phyloP scores from a whole-genome alignment of 768 basidiomycete genomes.

The Leucocoprinus sp. region DNA sequence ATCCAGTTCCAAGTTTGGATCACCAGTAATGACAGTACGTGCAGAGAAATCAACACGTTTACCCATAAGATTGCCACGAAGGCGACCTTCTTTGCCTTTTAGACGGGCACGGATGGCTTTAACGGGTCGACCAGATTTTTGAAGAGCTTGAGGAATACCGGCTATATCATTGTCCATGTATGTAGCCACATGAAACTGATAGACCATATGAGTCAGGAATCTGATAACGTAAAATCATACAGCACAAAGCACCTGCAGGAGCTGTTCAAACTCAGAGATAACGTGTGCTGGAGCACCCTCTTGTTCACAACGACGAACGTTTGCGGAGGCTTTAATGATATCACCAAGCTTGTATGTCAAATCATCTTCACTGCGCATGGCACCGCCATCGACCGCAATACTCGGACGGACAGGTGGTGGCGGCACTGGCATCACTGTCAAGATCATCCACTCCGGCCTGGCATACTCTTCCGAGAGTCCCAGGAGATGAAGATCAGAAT shows the following conservation, averaged over 20 bases:
- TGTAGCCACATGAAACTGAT: conserved; percentile 96
- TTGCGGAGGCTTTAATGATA: conserved; percentile 91
- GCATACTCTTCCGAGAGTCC: conserved; percentile 95
- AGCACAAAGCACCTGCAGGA: conserved; percentile 69
- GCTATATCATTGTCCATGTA: conserved; percentile 99
- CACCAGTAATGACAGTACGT: conserved; percentile 97
- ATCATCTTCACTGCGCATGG: conserved; percentile 96
- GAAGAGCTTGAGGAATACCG: conserved; percentile 93
- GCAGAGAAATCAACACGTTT: conserved; percentile 99
- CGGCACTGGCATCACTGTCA: conserved; percentile 95
- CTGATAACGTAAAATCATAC: conserved; percentile 1
- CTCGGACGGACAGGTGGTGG: conserved; percentile 97
- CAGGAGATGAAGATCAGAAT: conserved; percentile 78
- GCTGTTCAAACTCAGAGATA: conserved; percentile 90
- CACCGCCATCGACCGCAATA: conserved; percentile 94
- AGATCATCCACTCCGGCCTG: conserved; percentile 98
- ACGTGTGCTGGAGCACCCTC: conserved; percentile 97
- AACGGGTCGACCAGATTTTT: conserved; percentile 95
- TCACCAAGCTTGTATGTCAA: conserved; percentile 97
- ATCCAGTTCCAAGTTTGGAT: conserved; percentile 93
- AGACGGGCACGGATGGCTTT: conserved; percentile 97
- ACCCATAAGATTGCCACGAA: conserved; percentile 98
- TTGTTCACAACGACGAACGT: conserved; percentile 86
- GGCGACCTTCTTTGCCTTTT: conserved; percentile 97
- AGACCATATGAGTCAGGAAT: conserved; percentile 8